Evolutionary conservation across 139 green algal species (phyloP), one percentile per base, ranked within the genome.

Genomic region (Nannochloris sp.): DNA sequence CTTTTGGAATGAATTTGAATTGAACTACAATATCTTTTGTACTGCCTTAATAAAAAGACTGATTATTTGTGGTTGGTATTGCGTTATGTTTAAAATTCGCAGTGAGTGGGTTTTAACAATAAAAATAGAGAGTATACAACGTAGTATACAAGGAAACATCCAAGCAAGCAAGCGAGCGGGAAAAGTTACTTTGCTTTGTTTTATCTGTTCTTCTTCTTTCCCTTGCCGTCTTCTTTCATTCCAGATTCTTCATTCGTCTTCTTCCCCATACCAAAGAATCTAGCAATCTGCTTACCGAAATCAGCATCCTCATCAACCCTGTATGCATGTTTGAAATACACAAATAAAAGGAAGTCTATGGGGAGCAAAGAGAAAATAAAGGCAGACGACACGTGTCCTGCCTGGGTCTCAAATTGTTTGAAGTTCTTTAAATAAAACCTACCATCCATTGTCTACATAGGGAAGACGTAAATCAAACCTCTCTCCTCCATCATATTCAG

Each of bases 401-500:
- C n/a, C n/a, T n/a, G n/a, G n/a, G n/a, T n/a, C n/a, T n/a, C n/a
- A n/a, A n/a, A n/a, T n/a, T n/a, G n/a, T n/a, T n/a, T n/a, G n/a
- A 51, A 19, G 19, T 19, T 51, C 4, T 31, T 38, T 30, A n/a
- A 6, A 13, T 38, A 38, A 38, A 5, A 24, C 13, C 58, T 7
- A 5, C 29, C 32, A 45, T 51, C 46, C 51, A 12, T 81, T 66
- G 59, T 85, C 74, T 4, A 71, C 71, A 61, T 83, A 76, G 29
- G 56, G 62, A 19, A 59, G 10, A 7, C 61, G 48, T 23, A 89
- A 53, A 29, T 88, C 81, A 61, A 88, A 89, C 3, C 82, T 60
- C 54, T 89, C 81, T 3, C 77, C 77, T 9, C 67, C 62, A 42
- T 85, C 77, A 53, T 81, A 83, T 63, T 85, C 73, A 15, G 68